Evolutionary conservation across 2,329 filamentous ascomycete species (phyloP).

Genomic region (Aureobasidium vineae): DNA sequence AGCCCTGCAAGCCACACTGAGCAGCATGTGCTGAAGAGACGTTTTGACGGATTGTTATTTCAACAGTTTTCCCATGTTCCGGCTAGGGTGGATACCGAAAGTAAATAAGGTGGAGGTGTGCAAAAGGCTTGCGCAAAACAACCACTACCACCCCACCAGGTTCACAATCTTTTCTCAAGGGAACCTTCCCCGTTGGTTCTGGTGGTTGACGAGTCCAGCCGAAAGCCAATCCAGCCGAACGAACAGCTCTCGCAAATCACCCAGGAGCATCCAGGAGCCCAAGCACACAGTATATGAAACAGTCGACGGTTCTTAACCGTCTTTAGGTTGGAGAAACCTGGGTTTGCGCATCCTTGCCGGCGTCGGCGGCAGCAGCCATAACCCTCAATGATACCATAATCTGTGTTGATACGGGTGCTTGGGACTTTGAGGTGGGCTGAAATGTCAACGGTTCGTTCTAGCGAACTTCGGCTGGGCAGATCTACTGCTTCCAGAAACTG

Average conservation of each 20-base stretch:
- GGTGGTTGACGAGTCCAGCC: constrained; percentile 4
- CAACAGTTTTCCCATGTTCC: not conserved
- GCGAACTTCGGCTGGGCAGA: constrained; percentile 13
- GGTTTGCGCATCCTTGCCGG: not conserved
- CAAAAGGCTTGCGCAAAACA: constrained; percentile 5
- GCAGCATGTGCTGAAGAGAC: not conserved
- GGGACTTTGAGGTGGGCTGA: too few species aligned
- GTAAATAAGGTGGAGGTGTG: not conserved
- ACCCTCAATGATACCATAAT: too few species aligned
- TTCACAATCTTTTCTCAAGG: not conserved
- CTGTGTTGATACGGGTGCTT: not conserved
- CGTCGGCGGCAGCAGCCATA: constrained; percentile 10
- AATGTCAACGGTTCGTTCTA: constrained; percentile 9
- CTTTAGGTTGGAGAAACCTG: constrained; percentile 1
- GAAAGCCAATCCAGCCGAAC: not conserved
- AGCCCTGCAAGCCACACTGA: not conserved
- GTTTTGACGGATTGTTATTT: not conserved
- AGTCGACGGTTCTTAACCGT: constrained; percentile 10
- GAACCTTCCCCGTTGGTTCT: constrained; percentile 7
- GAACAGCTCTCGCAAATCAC: not conserved
- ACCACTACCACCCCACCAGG: not conserved
- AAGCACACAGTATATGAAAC: constrained; percentile 13
- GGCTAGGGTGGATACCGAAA: not conserved
- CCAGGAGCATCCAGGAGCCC: not conserved
- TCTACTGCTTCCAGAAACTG: not conserved